Evolutionary conservation across 225 moss, liverwort and hornwort species (phyloP), one percentile per base, ranked within the genome.

Genomic region (Anthoceros angustus): DNA sequence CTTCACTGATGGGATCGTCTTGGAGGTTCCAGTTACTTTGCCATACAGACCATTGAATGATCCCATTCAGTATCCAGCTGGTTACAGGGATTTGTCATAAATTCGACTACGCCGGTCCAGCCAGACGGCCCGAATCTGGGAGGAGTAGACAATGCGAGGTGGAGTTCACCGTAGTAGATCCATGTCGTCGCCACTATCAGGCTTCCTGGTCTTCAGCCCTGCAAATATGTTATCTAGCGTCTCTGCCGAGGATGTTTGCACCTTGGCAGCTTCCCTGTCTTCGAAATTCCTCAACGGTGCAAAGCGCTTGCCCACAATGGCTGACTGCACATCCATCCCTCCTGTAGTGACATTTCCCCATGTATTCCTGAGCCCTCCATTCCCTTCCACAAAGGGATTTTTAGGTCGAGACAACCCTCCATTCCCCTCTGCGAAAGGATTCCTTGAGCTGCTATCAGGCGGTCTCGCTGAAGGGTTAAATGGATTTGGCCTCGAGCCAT

Each of bases 161-260:
- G 7, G 7, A 55, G n/a, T 9, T 55, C 55, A 55, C 55, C 55
- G 55, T 55, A 55, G 55, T 55, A 55, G 55, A 23, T 55, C 55
- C 55, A 55, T 55, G 55, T 84, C 98, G 9, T 98, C 98, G 66
- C 89, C 92, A 61, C 84, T 82, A 64, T 70, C 68, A 4, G 73
- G 66, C 46, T 84, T 86, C 62, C 72, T 88, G 14, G 88, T 73
- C 71, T 77, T 77, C 32, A 98, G 81, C 41, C 92, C 87, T 80
- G 89, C 89, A 42, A 98, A 91, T 74, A 92, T 98, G 71, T 80
- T 88, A 42, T 98, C 98, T 25, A 98, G 71, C 32, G 87, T 80
- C 63, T 98, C 89, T 62, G 86, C 79, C 4, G 92, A 82, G 49
- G 86, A 80, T 46, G 84, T 78, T 70, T 77, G 81, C 45, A 72